phyloP scores from a whole-genome alignment of 106 monocot species.

The Chionographis japonica region DNA sequence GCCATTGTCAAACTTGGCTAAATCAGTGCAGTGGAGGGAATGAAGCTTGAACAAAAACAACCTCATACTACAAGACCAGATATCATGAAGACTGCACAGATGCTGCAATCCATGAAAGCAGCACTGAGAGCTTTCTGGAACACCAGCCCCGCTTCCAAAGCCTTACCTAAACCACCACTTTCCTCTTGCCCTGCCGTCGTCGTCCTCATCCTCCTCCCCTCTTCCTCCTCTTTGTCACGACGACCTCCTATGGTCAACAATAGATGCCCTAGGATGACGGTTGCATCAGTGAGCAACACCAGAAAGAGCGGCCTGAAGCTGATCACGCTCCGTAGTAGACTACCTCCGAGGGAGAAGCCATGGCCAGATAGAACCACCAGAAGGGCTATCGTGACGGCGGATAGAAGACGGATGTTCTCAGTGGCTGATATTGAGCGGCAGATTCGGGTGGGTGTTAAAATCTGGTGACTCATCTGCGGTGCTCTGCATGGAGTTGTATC shows the following conservation, averaged over 20 bases:
- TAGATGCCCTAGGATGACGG: constrained; percentile 38
- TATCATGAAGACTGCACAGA: constrained; percentile 61
- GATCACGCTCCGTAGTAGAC: constrained; percentile 14
- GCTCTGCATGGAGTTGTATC: background rate
- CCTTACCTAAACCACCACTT: constrained; percentile 20
- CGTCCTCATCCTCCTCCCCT: no score
- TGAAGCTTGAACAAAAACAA: no score
- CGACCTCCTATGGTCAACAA: constrained; percentile 7
- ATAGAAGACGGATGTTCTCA: constrained; percentile 46
- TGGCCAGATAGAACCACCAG: constrained; percentile 32
- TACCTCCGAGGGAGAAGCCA: constrained; percentile 7
- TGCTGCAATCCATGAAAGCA: constrained; percentile 49
- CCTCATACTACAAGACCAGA: constrained; percentile 23
- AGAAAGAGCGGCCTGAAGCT: constrained; percentile 53
- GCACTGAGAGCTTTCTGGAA: constrained; percentile 39
- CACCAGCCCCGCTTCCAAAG: constrained; percentile 33
- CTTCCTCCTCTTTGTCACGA: constrained; percentile 3
- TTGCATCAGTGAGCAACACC: constrained; percentile 49
- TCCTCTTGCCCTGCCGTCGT: background rate
- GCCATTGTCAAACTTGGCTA: no score
- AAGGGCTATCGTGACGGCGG: constrained; percentile 23
- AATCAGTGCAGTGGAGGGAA: no score
- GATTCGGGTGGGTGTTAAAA: constrained; percentile 30
- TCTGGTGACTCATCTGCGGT: background rate
- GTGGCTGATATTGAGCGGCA: constrained; percentile 30